Evolutionary conservation across 345 rosid species (phyloP), one percentile per base, ranked within the genome.

Genomic region (Euphorbia pulcherrima): DNA sequence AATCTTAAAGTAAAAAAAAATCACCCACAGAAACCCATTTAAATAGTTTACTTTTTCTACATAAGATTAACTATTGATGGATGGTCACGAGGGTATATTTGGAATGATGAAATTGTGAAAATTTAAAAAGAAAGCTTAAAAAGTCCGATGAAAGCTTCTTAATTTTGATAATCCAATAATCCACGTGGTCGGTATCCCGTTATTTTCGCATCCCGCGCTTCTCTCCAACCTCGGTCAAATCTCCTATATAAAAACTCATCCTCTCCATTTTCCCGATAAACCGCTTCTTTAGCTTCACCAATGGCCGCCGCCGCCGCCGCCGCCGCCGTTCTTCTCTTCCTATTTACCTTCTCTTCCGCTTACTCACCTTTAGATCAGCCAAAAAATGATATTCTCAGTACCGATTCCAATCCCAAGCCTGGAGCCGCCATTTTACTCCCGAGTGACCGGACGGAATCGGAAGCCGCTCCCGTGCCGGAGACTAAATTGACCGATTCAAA

Each of bases 291-390:
- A 14, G 0, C 12, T 50, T 57, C 27, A 60, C 68, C 57, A 26
- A 87, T 87, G 91, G 75, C 79, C 12, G 56, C 69, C 66, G 41
- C 76, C 59, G 16, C 70, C 18, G 27, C 62, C n/a, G 87, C 79
- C 82, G 26, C 16, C 64, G 27, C 77, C 30, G 70, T 46, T 28
- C 20, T 83, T 68, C 35, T 74, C 71, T 47, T 69, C 64, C 9
- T 83, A 2, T 44, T 83, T 48, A 41, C 77, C 65, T 12, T 60
- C 60, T 52, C 84, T 7, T 55, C 56, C 14, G 79, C 83, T 18
- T 66, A 60, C 11, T 1, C 52, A 26, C 26, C 71, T 29, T 23
- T 47, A 30, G 84, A 62, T 80, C 69, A 3, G 27, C 68, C 59
- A 17, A 73, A 18, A 35, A 24, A 54, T 26, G 72, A 51, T 20